Base-by-base conservation (phyloP, 768 basidiomycete genomes). In the Cystofilobasidium capitatum region DNA sequence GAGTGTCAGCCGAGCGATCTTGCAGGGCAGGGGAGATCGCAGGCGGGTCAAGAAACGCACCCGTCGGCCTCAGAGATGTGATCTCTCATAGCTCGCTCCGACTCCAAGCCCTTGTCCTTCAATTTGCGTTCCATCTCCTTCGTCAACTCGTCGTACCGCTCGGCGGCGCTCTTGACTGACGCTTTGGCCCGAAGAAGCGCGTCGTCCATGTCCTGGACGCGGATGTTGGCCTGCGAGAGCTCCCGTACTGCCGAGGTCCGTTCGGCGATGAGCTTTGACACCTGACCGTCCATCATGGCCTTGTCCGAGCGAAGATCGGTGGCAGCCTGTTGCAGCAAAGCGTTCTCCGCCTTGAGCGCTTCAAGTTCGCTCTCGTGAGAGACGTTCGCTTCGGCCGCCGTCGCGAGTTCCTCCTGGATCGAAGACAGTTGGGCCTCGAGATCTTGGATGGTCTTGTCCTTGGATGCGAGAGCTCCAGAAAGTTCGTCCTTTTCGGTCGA, bases 11-110 rank as follows among this genome's bases (percentile, higher is more conserved):
- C 1, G n/a, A 31, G 0, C 7, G n/a, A 9, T 26, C n/a, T 51
- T 16, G 26, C 3, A 22, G 35, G 13, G 51, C n/a, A 29, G n/a
- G 7, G 2, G 49, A 29, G 1, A 44, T 44, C 37, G 13, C n/a
- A n/a, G 20, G 7, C n/a, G n/a, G n/a, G n/a, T n/a, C n/a, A n/a
- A n/a, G 3, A 22, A 35, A 57, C 66, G 35, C 17, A 67, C 66
- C 66, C 68, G 29, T 69, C 68, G 1, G 68, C 58, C 36, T 69
- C 68, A 1, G 58, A 45, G 12, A 69, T 37, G 51, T 69, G 68
- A 39, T 69, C 63, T 10, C 68, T 58, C 62, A 69, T 29, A n/a
- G 29, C 24, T 2, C 55, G 31, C 9, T 58, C 58, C 22, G 61
- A 40, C 22, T 69, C 68, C 1, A 37, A 39, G 17, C 63, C 35